Percentiles rank a stretch among this genome's conserved stretches.
These are phyloP conservation scores for Leccinum pachyderme DNA, from an alignment of 1,284 basidiomycete species.

Conservation along the genomic window DNA sequence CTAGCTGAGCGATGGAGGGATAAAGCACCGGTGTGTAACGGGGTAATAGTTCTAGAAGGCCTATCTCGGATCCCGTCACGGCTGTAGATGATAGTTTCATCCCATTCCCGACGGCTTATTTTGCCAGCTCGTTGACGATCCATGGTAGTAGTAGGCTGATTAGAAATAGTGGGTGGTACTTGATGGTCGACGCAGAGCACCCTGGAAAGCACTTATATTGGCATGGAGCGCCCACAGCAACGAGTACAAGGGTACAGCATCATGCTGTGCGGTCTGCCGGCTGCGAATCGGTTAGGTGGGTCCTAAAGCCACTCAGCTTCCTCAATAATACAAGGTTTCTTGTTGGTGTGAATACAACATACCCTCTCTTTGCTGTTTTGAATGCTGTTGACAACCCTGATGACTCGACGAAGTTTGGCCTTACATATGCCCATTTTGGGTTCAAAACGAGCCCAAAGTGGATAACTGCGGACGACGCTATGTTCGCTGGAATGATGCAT, in stretches of 20 bases:
- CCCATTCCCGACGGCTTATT: not conserved
- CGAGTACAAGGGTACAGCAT: not conserved
- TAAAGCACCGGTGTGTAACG: constrained; percentile 16
- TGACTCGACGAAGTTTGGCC: not conserved
- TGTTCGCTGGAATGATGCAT: too few species aligned
- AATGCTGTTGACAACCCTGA: not conserved
- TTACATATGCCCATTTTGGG: not conserved
- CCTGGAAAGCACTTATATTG: not conserved
- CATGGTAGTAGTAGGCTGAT: not conserved
- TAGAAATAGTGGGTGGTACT: not conserved
- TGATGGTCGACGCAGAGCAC: not conserved
- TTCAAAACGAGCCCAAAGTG: not conserved
- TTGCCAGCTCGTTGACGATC: not conserved
- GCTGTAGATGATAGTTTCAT: not conserved
- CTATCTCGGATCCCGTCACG: not conserved
- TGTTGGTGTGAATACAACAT: not conserved
- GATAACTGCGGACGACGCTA: too few species aligned
- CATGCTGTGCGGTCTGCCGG: too few species aligned
- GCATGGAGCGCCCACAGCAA: not conserved
- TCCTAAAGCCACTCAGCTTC: not conserved
- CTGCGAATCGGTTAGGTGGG: not conserved
- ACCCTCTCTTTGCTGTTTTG: not conserved
- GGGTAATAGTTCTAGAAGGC: constrained; percentile 10
- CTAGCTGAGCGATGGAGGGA: not conserved
- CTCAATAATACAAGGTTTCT: not conserved